Evolutionary conservation across 345 rosid species (phyloP).

Genomic region (Brassica carinata): DNA sequence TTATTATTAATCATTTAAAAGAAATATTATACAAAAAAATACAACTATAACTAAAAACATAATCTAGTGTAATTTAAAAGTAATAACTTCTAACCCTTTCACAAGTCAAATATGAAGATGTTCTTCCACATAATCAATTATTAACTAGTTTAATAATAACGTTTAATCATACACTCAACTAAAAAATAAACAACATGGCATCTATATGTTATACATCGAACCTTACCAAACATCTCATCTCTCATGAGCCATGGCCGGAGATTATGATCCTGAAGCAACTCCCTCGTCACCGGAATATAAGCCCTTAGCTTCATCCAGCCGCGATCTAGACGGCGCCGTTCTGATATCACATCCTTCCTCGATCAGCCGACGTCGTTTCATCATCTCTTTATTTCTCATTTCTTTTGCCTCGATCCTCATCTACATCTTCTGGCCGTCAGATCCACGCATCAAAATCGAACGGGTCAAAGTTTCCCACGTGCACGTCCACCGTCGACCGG

Average conservation of each 20-base stretch:
- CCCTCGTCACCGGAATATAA: slow-evolving; percentile 24
- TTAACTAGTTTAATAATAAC: slow-evolving; percentile 1
- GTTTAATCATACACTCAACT: slow-evolving; percentile 10
- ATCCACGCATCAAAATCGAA: slow-evolving; percentile 59
- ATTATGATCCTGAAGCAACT: slow-evolving; percentile 35
- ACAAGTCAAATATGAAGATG: background rate
- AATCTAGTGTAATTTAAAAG: no score
- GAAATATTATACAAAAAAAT: no score
- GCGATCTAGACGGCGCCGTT: slow-evolving; percentile 37
- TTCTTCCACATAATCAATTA: background rate
- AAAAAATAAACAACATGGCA: background rate
- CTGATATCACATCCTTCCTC: slow-evolving; percentile 22
- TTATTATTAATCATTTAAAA: no score
- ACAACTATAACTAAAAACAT: no score
- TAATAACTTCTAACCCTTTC: no score
- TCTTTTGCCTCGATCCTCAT: slow-evolving; percentile 40
- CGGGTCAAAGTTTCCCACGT: slow-evolving; percentile 55
- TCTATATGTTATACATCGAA: slow-evolving; percentile 28
- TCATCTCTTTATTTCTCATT: slow-evolving; percentile 41
- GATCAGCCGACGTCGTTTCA: slow-evolving; percentile 35
- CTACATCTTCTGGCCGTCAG: slow-evolving; percentile 75
- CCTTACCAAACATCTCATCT: slow-evolving; percentile 27
- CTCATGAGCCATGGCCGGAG: slow-evolving; percentile 25
- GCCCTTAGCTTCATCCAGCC: slow-evolving; percentile 10
- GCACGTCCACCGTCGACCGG: slow-evolving; percentile 51